These are phyloP conservation scores for Penicillium cataractarum DNA, from an alignment of 495 filamentous ascomycete genomes.

Conservation along the genomic window DNA sequence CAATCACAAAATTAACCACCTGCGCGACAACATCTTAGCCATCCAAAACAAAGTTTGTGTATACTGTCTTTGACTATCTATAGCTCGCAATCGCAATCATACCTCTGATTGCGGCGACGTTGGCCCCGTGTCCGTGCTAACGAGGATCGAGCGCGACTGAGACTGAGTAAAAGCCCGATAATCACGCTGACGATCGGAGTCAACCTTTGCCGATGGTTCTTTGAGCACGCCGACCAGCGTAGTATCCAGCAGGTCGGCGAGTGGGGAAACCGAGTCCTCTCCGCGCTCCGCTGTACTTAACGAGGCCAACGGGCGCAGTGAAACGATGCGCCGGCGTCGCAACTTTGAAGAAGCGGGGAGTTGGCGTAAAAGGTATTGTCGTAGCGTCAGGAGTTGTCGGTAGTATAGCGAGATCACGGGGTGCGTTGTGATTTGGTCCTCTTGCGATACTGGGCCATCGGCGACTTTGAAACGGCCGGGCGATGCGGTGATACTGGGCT, in stretches of 20 bases:
- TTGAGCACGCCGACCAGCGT: conserved; percentile 64
- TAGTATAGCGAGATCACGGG: conserved; percentile 79
- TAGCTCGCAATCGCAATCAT: conserved; percentile 14
- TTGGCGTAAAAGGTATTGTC: conserved; percentile 66
- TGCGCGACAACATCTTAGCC: conserved; percentile 43
- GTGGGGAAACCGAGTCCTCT: conserved; percentile 4
- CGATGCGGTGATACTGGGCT: conserved; percentile 24
- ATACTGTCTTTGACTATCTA: background rate
- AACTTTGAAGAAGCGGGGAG: conserved; percentile 56
- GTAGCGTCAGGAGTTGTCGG: conserved; percentile 64
- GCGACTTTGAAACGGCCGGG: conserved; percentile 24
- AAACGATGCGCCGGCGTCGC: conserved; percentile 52
- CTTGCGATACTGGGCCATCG: conserved; percentile 13
- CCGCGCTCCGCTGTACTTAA: background rate
- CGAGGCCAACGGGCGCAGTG: conserved; percentile 21
- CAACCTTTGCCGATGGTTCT: conserved; percentile 31
- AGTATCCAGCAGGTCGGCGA: conserved; percentile 65
- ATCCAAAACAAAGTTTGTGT: background rate
- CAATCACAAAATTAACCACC: conserved; percentile 85
- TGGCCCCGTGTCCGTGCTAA: conserved; percentile 42
- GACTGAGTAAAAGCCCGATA: conserved; percentile 72
- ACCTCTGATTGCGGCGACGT: conserved; percentile 63
- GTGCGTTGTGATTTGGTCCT: conserved; percentile 44
- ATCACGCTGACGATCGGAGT: conserved; percentile 54
- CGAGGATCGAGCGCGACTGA: conserved; percentile 38